These are phyloP conservation scores for Hansenula sp. DNA, from an alignment of 1,139 yeast genomes.

Conservation along the genomic window DNA sequence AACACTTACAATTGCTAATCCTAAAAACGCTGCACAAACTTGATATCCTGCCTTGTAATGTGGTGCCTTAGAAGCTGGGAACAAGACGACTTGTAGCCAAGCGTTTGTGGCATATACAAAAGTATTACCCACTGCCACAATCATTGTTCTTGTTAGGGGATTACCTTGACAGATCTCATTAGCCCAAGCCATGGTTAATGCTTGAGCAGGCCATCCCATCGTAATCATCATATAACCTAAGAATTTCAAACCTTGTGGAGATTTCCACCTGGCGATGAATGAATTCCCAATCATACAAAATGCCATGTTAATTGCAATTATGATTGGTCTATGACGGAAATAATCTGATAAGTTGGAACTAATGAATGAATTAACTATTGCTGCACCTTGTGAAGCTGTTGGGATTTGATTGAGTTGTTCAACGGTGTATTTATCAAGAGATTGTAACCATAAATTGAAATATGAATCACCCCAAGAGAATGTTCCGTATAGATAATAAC, in stretches of 20 bases:
- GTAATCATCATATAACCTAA: conserved; percentile 12
- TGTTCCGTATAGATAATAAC: conserved; percentile 11
- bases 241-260: conserved; percentile 11
- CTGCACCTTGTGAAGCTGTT: conserved; percentile 19
- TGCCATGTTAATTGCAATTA: conserved; percentile 7
- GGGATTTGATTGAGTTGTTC: conserved; percentile 25
- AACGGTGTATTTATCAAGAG: conserved; percentile 19
- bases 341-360: conserved; percentile 11
- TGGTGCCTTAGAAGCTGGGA: conserved; percentile 13
- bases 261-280: conserved; percentile 8
- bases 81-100: conserved; percentile 11
- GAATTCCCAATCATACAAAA: conserved; percentile 11
- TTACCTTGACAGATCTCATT: conserved; percentile 12
- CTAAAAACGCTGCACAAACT: conserved; percentile 11
- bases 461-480: conserved; percentile 14
- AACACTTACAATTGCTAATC: conserved; percentile 7
- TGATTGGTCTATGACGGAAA: conserved; percentile 11
- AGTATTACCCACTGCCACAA: conserved; percentile 12
- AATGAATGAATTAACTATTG: conserved; percentile 9
- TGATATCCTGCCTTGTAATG: conserved; percentile 13
- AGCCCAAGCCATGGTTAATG: conserved; percentile 13
- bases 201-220: conserved; percentile 13
- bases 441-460: conserved; percentile 23
- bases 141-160: conserved; percentile 11
- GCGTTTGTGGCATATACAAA: conserved; percentile 11